Percentiles rank a stretch among this genome's conserved stretches.
These are phyloP conservation scores for Cladosporium sp. DNA, from an alignment of 2,329 filamentous ascomycete genomes.

Conservation along the genomic window DNA sequence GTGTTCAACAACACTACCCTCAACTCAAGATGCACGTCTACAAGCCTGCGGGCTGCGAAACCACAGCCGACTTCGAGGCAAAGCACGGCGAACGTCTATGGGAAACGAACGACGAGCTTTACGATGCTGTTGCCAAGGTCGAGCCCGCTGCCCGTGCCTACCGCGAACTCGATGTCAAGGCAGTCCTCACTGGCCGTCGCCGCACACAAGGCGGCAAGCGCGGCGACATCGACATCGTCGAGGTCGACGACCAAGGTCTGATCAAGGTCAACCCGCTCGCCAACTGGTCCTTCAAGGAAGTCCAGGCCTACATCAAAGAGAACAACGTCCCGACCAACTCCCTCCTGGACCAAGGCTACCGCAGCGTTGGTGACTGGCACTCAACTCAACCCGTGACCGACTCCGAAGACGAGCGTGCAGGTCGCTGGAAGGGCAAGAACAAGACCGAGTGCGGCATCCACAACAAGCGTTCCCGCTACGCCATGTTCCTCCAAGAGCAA, in stretches of 20 bases:
- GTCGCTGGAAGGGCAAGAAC: conserved; percentile 90
- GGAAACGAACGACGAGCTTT: conserved; percentile 82
- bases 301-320: conserved; percentile 81
- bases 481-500: conserved; percentile 75
- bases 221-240: conserved; percentile 84
- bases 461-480: conserved; percentile 93
- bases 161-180: conserved; percentile 79
- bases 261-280: conserved; percentile 98
- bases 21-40: conserved; percentile 81
- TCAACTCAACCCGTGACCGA: conserved; percentile 86
- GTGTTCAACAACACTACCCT: conserved; percentile 74
- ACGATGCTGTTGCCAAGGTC: conserved; percentile 97
- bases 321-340: conserved; percentile 92
- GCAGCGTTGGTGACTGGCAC: conserved; percentile 98
- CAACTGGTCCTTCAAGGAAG: conserved; percentile 89
- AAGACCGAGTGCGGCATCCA: conserved; percentile 99
- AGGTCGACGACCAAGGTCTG: conserved; percentile 85
- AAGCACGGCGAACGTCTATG: conserved; percentile 82
- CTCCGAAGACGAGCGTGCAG: conserved; percentile 92
- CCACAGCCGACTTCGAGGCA: conserved; percentile 72
- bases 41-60: conserved; percentile 77
- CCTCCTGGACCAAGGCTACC: conserved; percentile 91
- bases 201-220: conserved; percentile 91
- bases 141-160: conserved; percentile 94
- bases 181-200: conserved; percentile 87